Evolutionary conservation across 2,329 filamentous ascomycete species (phyloP).

Genomic region (Diaporthe vexans): DNA sequence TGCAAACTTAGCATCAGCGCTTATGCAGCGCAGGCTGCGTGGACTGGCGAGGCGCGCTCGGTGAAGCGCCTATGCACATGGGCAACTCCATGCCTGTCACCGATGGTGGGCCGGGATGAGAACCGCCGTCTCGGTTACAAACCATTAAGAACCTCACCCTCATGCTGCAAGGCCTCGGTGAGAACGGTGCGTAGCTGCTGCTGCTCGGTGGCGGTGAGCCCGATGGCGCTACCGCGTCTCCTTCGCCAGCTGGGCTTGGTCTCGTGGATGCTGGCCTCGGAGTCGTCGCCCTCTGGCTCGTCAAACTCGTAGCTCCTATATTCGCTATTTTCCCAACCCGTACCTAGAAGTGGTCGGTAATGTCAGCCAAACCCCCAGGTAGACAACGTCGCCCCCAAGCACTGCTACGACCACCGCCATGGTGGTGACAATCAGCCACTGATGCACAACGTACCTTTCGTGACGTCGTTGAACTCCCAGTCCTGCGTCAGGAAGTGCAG

Average conservation of each 20-base stretch:
- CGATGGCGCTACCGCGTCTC: slow-evolving; percentile 57
- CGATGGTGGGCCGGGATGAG: background rate
- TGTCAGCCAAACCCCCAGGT: background rate
- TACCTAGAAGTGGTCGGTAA: slow-evolving; percentile 60
- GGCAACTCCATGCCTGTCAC: background rate
- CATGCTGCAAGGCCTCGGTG: slow-evolving; percentile 51
- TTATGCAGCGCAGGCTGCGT: background rate
- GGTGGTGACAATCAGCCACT: background rate
- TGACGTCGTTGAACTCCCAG: slow-evolving; percentile 72
- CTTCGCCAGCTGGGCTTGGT: slow-evolving; percentile 62
- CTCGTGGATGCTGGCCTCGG: slow-evolving; percentile 62
- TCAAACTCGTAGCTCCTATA: slow-evolving; percentile 77
- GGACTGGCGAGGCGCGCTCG: background rate
- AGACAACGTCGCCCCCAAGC: slow-evolving; percentile 43
- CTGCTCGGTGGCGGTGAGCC: slow-evolving; percentile 62
- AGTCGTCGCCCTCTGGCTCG: slow-evolving; percentile 60
- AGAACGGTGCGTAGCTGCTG: slow-evolving; percentile 58
- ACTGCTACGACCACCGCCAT: background rate
- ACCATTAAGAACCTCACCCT: slow-evolving; percentile 37
- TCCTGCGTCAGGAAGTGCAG: slow-evolving; percentile 89
- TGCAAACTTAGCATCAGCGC: background rate
- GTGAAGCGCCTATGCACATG: background rate
- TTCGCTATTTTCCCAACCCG: slow-evolving; percentile 82
- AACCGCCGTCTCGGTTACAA: background rate
- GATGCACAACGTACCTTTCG: slow-evolving; percentile 52